Percentiles rank a stretch among this genome's conserved stretches.
Conservation (phyloP, 1,139 yeast species). For the Scheffersomyces quercinus region DNA sequence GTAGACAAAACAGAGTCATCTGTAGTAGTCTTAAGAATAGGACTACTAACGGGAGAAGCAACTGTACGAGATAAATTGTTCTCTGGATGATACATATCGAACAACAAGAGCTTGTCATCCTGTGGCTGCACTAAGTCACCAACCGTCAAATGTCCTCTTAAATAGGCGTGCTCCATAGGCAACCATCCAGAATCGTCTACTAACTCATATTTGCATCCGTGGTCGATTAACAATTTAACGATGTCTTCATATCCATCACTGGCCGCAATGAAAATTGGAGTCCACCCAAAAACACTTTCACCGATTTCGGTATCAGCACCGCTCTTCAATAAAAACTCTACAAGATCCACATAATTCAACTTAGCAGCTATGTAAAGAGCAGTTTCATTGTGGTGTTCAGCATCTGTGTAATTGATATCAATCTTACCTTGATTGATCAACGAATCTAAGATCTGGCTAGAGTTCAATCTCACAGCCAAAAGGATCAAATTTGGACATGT, state of each 20-base stretch:
- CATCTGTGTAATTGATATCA: conserved; percentile 63
- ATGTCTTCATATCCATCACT: conserved; percentile 74
- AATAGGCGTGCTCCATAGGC: conserved; percentile 93
- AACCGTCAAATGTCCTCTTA: conserved; percentile 81
- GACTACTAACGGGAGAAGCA: conserved; percentile 16
- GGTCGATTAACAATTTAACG: conserved; percentile 53
- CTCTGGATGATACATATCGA: conserved; percentile 41
- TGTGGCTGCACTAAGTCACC: conserved; percentile 60
- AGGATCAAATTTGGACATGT: conserved; percentile 55
- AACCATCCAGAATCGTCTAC: conserved; percentile 94
- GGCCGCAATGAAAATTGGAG: conserved; percentile 89
- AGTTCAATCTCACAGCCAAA: conserved; percentile 71
- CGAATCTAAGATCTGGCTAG: conserved; percentile 54
- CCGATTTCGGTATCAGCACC: conserved; percentile 76
- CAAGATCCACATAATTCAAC: conserved; percentile 55
- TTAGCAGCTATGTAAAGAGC: conserved; percentile 80
- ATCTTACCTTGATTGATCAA: conserved; percentile 60
- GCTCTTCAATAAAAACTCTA: conserved; percentile 52
- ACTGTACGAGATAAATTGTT: conserved; percentile 35
- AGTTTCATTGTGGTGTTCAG: conserved; percentile 68
- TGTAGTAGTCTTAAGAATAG: conserved; percentile 7
- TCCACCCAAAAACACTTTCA: conserved; percentile 88
- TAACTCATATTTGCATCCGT: conserved; percentile 54
- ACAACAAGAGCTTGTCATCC: conserved; percentile 33
- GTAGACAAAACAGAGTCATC: conserved; percentile 3